Conservation (phyloP, 2,329 filamentous ascomycete genomes). For the Sclerotinia minor region DNA sequence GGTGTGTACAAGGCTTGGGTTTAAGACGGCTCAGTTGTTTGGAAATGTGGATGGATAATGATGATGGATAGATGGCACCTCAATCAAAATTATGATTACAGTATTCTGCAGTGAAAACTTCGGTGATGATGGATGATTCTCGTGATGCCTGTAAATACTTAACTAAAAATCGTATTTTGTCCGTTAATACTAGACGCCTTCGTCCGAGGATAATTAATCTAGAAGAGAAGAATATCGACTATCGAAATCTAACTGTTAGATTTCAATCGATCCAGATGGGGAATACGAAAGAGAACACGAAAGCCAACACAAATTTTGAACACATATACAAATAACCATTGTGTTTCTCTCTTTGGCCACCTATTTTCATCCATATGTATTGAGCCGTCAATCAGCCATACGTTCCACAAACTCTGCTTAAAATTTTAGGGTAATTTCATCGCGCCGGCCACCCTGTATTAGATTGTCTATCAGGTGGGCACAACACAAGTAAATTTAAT, state of each 20-base stretch:
- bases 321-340: constrained; percentile 1
- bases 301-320: neutral
- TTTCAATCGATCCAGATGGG: constrained; percentile 15
- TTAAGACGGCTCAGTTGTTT: constrained; percentile 3
- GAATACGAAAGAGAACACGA: constrained; percentile 11
- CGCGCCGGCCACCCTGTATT: constrained; percentile 7
- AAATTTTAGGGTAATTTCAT: constrained; percentile 5
- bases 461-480: constrained; percentile 24
- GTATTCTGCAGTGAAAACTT: neutral
- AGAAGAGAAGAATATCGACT: neutral
- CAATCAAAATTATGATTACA: constrained; percentile 2
- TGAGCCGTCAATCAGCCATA: constrained; percentile 23
- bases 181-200: neutral
- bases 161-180: neutral
- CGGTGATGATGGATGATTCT: constrained; percentile 1
- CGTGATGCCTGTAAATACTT: neutral
- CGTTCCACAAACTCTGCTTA: constrained; percentile 18
- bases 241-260: constrained; percentile 17
- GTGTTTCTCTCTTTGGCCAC: constrained; percentile 18
- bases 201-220: constrained; percentile 1
- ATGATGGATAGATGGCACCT: neutral
- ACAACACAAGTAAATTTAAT: constrained; percentile 15
- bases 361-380: constrained; percentile 11
- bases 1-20: neutral
- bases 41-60: constrained; percentile 8